Evolutionary conservation across 2,329 filamentous ascomycete genomes (phyloP), one percentile per base, ranked within the genome.

Genomic region (Hortaea werneckii): DNA sequence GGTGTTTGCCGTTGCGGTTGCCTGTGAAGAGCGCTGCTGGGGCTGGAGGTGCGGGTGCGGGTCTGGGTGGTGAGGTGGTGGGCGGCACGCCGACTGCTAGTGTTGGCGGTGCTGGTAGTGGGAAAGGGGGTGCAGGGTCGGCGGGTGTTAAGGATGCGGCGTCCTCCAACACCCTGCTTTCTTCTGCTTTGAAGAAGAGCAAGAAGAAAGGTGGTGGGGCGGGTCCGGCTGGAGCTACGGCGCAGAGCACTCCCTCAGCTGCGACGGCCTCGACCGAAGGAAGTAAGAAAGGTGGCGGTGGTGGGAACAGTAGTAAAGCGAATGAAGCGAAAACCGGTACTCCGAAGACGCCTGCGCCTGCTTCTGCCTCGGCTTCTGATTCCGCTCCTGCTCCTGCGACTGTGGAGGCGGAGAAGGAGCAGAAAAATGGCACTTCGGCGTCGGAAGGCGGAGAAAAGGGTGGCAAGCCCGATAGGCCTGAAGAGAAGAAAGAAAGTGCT

Each of bases 1-100:
- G 73, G 5, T 75, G 73, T 57, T 65, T 81, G 6, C 76, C 77
- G 1, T 65, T 79, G 44, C 70, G 74, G 41, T 60, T 82, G 41
- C 78, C 78, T 3, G 47, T 60, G 46, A 64, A 60, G 37, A 53
- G 56, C 12, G 48, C 49, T 20, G 46, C 40, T 11, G 43, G 26
- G 7, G 53, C 10, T 6, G 51, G 50, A 10, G 50, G 48, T 39
- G 50, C 41, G 35, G 55, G 53, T 13, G 41, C 40, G 41, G 50
- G 54, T n/a, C 51, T 47, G 8, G 37, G 29, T 38, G 41, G 13
- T 1, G 42, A 50, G 20, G 20, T 20, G 20, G 20, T 20, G 20
- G 20, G 20, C 20, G 20, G 20, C 4, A 2, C 20, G 20, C 20
- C 20, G 20, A 20, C 2, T 20, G 20, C 20, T 20, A 20, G 20